Conservation (phyloP, 2,329 filamentous ascomycete genomes). For the Aspergillus niger region DNA sequence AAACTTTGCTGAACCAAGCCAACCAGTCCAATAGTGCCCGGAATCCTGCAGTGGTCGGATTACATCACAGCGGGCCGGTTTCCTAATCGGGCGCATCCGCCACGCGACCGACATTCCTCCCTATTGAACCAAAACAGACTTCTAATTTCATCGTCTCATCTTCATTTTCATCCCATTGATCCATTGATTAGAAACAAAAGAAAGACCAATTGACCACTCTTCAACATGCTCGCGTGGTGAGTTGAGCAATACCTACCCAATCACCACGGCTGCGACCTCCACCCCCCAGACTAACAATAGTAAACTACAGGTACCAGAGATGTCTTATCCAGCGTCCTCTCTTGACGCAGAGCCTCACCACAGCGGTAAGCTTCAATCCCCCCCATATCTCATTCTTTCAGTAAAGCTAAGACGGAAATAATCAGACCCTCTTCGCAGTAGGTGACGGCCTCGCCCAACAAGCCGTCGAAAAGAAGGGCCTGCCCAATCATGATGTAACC, state of each 20-base stretch:
- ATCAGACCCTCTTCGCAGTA: slow-evolving; percentile 15
- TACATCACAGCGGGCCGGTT: slow-evolving; percentile 6
- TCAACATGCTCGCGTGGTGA: neutral
- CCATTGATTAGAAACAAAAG: too few relatives aligned
- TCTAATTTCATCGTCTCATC: neutral
- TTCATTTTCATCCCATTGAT: neutral
- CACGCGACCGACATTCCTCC: neutral
- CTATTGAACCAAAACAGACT: neutral
- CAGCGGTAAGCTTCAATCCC: slow-evolving; percentile 12
- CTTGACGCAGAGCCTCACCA: slow-evolving; percentile 20
- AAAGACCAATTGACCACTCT: neutral
- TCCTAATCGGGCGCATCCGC: neutral
- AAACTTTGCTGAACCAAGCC: neutral
- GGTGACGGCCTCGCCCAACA: slow-evolving; percentile 22
- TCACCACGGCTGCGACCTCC: neutral
- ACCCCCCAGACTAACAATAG: neutral
- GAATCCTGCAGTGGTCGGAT: neutral
- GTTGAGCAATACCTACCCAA: neutral
- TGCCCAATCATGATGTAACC: slow-evolving; percentile 14
- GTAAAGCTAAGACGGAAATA: neutral
- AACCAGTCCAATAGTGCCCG: neutral
- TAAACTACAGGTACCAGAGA: slow-evolving; percentile 16
- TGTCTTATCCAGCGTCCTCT: slow-evolving; percentile 17
- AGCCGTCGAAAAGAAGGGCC: slow-evolving; percentile 16
- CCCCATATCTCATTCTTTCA: too few relatives aligned